Evolutionary conservation across 164 flowering plant species (phyloP).

Genomic region (Macadamia tetraphylla): DNA sequence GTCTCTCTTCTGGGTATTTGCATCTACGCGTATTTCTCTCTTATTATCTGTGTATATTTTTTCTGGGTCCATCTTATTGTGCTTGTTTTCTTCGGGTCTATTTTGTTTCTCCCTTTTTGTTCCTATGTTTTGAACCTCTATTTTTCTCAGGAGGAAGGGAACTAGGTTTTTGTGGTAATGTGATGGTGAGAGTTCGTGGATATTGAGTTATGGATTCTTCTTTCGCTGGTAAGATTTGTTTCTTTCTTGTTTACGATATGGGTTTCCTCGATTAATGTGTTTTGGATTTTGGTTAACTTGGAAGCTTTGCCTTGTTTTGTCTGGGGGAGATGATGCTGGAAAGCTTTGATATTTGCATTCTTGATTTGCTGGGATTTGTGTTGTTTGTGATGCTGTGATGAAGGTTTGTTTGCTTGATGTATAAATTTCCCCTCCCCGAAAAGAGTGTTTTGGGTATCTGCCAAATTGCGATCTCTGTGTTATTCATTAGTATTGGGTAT

Average conservation of each 20-base stretch:
- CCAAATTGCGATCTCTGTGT: constrained; percentile 12
- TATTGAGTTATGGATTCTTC: constrained; percentile 35
- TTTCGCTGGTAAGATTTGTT: constrained; percentile 29
- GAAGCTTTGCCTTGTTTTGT: background rate
- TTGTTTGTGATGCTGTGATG: constrained; percentile 5
- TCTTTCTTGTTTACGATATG: background rate
- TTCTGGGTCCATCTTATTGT: background rate
- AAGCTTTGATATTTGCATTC: constrained; percentile 1
- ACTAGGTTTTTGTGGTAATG: constrained; percentile 37
- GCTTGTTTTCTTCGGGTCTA: constrained; percentile 5
- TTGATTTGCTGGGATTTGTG: background rate
- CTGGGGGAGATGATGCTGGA: background rate
- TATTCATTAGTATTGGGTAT: background rate
- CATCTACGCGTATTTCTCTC: constrained; percentile 11
- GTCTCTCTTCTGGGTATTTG: constrained; percentile 27
- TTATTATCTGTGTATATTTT: constrained; percentile 7
- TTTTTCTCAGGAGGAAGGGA: constrained; percentile 26
- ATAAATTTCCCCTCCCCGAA: no score
- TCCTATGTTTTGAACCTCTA: constrained; percentile 8
- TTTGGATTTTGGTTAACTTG: constrained; percentile 1
- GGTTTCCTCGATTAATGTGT: background rate
- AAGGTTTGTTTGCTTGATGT: background rate
- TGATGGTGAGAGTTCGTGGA: constrained; percentile 12
- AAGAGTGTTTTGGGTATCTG: constrained; percentile 16
- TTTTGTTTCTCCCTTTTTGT: constrained; percentile 5